Percentiles rank a stretch among this genome's conserved stretches.
Evolutionary conservation across 441 rosid genomes (phyloP).

Genomic region (Pelargonium citronellum): DNA sequence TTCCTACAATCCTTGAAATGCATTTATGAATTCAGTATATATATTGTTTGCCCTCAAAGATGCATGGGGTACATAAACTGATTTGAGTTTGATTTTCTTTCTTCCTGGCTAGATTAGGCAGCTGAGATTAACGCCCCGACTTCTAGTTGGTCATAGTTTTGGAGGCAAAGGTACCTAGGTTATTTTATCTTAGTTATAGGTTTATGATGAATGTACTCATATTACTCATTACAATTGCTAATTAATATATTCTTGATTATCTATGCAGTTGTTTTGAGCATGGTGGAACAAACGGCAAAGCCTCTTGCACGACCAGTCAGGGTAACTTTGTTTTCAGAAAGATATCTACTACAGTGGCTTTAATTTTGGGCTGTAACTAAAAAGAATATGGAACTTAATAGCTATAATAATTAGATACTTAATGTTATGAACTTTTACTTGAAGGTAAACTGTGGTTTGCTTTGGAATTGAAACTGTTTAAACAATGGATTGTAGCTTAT

Average conservation of each 20-base stretch:
- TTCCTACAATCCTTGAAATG: not conserved
- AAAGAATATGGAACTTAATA: not conserved
- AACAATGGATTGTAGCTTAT: not conserved
- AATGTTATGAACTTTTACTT: not conserved
- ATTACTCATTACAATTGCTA: constrained; percentile 17
- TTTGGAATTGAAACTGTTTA: not conserved
- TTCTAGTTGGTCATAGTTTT: constrained; percentile 93
- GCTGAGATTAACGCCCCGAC: constrained; percentile 74
- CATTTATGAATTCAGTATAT: not conserved
- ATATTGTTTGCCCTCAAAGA: constrained; percentile 1
- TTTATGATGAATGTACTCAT: constrained; percentile 15
- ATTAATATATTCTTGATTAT: constrained; percentile 24
- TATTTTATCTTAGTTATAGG: constrained; percentile 4
- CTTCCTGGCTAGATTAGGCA: constrained; percentile 50
- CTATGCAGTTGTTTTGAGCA: constrained; percentile 75
- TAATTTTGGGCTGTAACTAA: not conserved
- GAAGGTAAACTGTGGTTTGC: not conserved
- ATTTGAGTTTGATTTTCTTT: not conserved
- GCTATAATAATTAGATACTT: not conserved
- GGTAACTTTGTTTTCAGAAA: constrained; percentile 35
- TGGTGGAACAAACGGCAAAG: constrained; percentile 95
- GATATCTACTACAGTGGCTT: constrained; percentile 15
- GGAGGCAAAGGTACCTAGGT: constrained; percentile 80
- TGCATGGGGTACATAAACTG: not conserved
- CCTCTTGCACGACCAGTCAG: constrained; percentile 94